Evolutionary conservation across 164 flowering plant species (phyloP), one percentile per base, ranked within the genome.

Genomic region (Litsea cubeba): DNA sequence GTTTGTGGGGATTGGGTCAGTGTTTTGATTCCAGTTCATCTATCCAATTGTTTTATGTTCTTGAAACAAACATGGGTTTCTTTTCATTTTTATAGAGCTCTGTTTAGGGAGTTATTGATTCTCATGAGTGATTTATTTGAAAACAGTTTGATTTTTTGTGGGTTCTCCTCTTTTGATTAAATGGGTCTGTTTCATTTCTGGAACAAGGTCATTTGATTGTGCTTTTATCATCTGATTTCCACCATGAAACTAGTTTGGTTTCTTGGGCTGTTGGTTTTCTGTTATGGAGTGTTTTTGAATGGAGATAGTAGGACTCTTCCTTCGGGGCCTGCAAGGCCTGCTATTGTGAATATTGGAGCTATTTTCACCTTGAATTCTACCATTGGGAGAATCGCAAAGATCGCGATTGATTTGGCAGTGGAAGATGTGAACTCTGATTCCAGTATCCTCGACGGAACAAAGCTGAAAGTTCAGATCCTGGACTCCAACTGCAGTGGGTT

Each of bases 381-480:
- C 17, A 90, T 94, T 51, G 99, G 98, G 24, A 87, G 81, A 83
- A 95, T 87, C 25, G 97, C 98, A 22, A 88, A 89, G 83, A 79
- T 90, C 76, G 98, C 98, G 8, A 91, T 96, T 70, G 82, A 85
- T 67, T 86, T 87, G 71, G 99, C 98, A 50, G 84, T 92, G 49
- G 81, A 90, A 63, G 99, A 96, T 86, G 90, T 96, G 18, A 96
- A 96, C 74, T 72, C 90, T 40, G 75, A 92, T 77, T 80, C 89
- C 14, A 82, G 78, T 77, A 76, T 94, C 77, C 97, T 96, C 24
- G 77, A 28, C n/a, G 97, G 92, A 40, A 86, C 90, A 5, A 81
- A 84, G 73, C 86, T 96, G 57, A 70, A 6, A 50, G 26, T 96
- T 22, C 69, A 62, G 17, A 80, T 83, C 88, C 79, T 72, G 32